Base-by-base conservation (phyloP, 2,329 filamentous ascomycete genomes). In the Elsinoe necatrix region DNA sequence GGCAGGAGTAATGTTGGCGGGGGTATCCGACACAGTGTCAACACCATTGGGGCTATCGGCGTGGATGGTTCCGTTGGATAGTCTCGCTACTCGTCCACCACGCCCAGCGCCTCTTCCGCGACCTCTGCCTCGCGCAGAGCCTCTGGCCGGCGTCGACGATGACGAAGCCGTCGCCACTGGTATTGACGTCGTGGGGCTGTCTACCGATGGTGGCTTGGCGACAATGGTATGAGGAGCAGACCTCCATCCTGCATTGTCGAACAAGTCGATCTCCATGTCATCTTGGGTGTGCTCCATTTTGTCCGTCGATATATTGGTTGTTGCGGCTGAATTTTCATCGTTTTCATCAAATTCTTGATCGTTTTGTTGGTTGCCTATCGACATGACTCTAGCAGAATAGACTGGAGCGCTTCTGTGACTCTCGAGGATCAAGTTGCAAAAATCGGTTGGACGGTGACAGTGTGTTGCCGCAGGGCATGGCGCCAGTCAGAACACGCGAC, bases 61-160 rank as follows among this genome's bases (percentile, higher is more conserved):
- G 16, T 39, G 55, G 67, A 57, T 69, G 68, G 60, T 71, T 63
- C 56, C 68, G 69, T 8, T 69, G 2, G 23, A 57, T 9, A 31
- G 16, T 48, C 69, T 39, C 62, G 65, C 43, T 42, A 67, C 69
- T 8, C 67, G 68, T 50, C 67, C 65, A 5, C 66, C 67, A 35
- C 69, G 41, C 18, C 41, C 41, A 45, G 20, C 66, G 31, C 71
- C 70, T 42, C 69, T 61, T 11, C 66, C 66, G 16, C 69, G 59
- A 29, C 68, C 70, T 55, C 72, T 63, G 21, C 69, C 69, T 31
- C 71, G 64, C 6, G 70, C 72, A 59, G 69, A 65, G 2, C 70
- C 74, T 63, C 72, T 66, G 1, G 64, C 59, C 18, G 45, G 27
- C 14, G 67, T 39, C 18, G 57, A 52, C 31, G 54, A 57, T n/a